phyloP scores from a whole-genome alignment of 2,329 filamentous ascomycete genomes.

The Chrysosporium queenslandicum region DNA sequence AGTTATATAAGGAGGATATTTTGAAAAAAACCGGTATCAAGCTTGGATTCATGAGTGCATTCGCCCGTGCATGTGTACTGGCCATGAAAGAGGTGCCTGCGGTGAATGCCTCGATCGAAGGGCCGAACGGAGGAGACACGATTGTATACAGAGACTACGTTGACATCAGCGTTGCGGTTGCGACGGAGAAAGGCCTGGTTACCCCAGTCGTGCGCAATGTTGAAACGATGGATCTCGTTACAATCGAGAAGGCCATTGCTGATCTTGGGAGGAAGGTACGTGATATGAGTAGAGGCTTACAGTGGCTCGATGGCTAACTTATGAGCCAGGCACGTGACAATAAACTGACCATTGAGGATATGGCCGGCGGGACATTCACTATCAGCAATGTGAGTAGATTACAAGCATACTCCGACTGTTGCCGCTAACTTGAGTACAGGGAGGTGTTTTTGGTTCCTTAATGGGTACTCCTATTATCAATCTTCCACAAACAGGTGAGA shows the following conservation, averaged over 20 bases:
- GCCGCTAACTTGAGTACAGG: constrained; percentile 30
- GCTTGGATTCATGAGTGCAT: constrained; percentile 99
- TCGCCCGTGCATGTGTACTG: constrained; percentile 77
- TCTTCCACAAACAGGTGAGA: constrained; percentile 66
- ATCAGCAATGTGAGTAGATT: constrained; percentile 66
- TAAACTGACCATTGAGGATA: constrained; percentile 97
- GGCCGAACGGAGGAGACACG: constrained; percentile 86
- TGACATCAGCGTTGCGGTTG: constrained; percentile 92
- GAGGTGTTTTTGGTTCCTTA: constrained; percentile 90
- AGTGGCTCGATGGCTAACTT: constrained; percentile 13
- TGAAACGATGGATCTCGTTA: constrained; percentile 76
- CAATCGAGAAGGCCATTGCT: constrained; percentile 82
- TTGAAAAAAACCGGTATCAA: constrained; percentile 95
- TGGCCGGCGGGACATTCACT: constrained; percentile 96
- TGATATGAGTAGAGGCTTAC: no score
- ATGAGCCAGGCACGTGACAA: constrained; percentile 67
- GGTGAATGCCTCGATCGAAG: constrained; percentile 95
- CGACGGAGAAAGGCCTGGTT: constrained; percentile 93
- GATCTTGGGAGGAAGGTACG: constrained; percentile 87
- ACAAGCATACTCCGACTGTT: neutral
- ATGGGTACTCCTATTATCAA: constrained; percentile 99
- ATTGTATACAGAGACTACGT: constrained; percentile 98
- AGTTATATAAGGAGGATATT: constrained; percentile 91
- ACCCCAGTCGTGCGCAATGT: constrained; percentile 93
- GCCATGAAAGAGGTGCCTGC: constrained; percentile 92